Conservation (phyloP, 805 yeast genomes). For the Helenozyma rhizophorensis region DNA sequence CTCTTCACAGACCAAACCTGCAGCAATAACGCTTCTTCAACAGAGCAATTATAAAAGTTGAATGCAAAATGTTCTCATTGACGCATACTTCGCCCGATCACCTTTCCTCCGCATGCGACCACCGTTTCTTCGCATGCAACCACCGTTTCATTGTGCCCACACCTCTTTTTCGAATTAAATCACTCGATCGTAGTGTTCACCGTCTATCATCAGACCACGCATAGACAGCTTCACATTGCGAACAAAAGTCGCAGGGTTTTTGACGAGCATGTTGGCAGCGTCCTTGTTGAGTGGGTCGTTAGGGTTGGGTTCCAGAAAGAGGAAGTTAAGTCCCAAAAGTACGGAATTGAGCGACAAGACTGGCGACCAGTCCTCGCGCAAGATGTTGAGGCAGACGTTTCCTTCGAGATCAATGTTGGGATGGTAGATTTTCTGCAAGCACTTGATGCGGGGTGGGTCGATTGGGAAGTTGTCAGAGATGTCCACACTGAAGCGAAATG, state of each 20-base stretch:
- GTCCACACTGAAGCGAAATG: constrained; percentile 62
- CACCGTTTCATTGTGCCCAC: too few species aligned
- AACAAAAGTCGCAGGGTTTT: constrained; percentile 42
- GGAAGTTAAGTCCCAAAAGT: constrained; percentile 76
- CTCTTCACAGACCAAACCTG: too few species aligned
- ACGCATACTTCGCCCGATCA: too few species aligned
- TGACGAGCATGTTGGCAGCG: constrained; percentile 61
- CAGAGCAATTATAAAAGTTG: too few species aligned
- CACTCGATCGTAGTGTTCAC: constrained; percentile 62
- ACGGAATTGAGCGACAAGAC: constrained; percentile 78
- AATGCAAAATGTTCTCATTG: too few species aligned
- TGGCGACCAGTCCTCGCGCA: constrained; percentile 96
- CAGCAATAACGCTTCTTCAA: too few species aligned
- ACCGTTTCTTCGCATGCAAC: too few species aligned
- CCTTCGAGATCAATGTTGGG: constrained; percentile 92
- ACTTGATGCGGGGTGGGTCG: constrained; percentile 83
- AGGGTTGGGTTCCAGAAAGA: constrained; percentile 87
- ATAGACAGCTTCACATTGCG: constrained; percentile 57
- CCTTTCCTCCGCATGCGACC: too few species aligned
- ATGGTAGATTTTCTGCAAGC: constrained; percentile 73
- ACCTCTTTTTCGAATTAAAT: constrained; percentile 14
- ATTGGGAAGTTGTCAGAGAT: constrained; percentile 80
- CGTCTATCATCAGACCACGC: constrained; percentile 66
- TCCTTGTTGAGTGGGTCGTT: constrained; percentile 88
- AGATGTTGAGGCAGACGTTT: constrained; percentile 84